These are phyloP conservation scores for Coelastrella sp. DNA, from an alignment of 139 green algal genomes.

Conservation along the genomic window DNA sequence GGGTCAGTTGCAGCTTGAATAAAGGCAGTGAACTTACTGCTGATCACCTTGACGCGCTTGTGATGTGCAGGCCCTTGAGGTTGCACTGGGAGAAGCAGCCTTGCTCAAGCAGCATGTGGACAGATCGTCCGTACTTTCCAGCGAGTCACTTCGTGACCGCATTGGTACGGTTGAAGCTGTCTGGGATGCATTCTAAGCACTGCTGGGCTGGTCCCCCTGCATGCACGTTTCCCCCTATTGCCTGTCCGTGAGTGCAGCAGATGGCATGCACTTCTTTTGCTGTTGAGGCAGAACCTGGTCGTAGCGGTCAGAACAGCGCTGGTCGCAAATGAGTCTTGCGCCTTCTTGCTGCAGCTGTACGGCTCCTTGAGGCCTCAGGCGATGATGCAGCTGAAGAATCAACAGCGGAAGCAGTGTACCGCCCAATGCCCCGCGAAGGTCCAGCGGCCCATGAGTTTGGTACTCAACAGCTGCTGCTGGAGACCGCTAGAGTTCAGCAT, in stretches of 20 bases:
- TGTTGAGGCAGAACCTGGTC: not conserved
- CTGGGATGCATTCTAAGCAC: not conserved
- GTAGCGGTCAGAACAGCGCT: not conserved
- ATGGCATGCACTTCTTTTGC: not conserved
- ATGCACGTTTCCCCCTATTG: not conserved
- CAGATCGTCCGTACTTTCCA: conserved; percentile 7
- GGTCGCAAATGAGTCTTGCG: not conserved
- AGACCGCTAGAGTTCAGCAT: conserved; percentile 6
- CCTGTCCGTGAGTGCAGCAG: not conserved
- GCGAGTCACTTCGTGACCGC: not conserved
- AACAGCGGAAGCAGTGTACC: not conserved
- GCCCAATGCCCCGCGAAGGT: not conserved
- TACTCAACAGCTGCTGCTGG: not conserved
- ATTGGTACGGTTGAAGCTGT: conserved; percentile 4
- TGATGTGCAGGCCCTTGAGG: conserved; percentile 26
- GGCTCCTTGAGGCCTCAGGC: not conserved
- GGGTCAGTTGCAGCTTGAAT: not conserved
- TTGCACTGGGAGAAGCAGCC: conserved; percentile 29
- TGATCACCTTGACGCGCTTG: not conserved
- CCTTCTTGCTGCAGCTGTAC: not conserved
- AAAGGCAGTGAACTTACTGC: not conserved
- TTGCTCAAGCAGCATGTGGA: conserved; percentile 38
- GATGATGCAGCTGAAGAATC: not conserved
- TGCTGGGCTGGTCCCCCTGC: not conserved
- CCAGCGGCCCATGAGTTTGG: not conserved